Percentiles rank a stretch among this genome's conserved stretches.
Evolutionary conservation across 257 asterid genomes (phyloP).

Genomic region (Anisodus tanguticus): DNA sequence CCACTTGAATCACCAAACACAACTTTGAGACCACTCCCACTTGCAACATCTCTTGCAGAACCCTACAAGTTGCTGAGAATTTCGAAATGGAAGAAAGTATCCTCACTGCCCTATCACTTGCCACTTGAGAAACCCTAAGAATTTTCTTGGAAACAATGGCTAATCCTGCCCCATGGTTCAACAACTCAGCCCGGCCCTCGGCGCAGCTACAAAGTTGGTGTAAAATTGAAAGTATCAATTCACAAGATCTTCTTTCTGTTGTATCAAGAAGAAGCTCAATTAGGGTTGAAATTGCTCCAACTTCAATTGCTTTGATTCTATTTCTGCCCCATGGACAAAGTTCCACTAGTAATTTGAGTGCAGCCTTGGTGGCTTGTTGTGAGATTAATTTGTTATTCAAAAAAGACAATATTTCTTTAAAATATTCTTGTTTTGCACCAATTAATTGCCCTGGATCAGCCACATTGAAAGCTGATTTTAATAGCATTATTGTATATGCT

Average conservation of each 20-base stretch:
- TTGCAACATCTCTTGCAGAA: constrained; percentile 71
- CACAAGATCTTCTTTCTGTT: constrained; percentile 49
- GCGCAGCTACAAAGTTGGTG: constrained; percentile 79
- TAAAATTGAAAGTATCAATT: constrained; percentile 48
- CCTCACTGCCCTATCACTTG: constrained; percentile 64
- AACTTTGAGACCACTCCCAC: constrained; percentile 77
- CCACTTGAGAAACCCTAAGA: constrained; percentile 71
- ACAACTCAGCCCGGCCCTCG: constrained; percentile 74
- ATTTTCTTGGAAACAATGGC: constrained; percentile 78
- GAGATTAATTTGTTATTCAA: constrained; percentile 46
- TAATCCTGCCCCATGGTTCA: constrained; percentile 70
- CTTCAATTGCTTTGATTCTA: constrained; percentile 60
- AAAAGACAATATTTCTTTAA: constrained; percentile 37
- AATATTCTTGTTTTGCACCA: constrained; percentile 38
- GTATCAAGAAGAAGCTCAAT: constrained; percentile 57
- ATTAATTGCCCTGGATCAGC: constrained; percentile 54
- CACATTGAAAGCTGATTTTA: constrained; percentile 46
- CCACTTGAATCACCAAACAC: constrained; percentile 70
- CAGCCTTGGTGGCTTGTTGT: constrained; percentile 46
- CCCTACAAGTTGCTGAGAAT: constrained; percentile 50
- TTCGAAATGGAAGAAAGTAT: constrained; percentile 55
- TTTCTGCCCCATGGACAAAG: constrained; percentile 74
- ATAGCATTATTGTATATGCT: constrained; percentile 38
- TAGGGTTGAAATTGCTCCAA: constrained; percentile 52
- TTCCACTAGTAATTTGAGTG: constrained; percentile 57